Evolutionary conservation across 2,329 filamentous ascomycete genomes (phyloP).

Genomic region (Tolypocladium endophyticum): DNA sequence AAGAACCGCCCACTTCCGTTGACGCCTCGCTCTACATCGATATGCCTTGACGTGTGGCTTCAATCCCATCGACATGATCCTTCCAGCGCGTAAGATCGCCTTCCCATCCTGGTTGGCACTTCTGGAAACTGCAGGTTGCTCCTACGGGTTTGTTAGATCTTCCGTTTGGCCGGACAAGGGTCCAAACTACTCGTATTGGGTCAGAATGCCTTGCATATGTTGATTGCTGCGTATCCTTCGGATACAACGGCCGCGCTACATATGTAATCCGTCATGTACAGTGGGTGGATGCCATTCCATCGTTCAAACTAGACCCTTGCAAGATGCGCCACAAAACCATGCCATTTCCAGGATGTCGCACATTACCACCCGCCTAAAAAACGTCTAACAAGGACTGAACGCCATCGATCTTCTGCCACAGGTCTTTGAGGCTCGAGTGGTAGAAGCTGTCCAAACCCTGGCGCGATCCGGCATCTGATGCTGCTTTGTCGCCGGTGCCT

Average conservation of each 20-base stretch:
- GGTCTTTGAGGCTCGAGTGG: neutral
- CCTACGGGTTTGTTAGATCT: neutral
- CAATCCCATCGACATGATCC: neutral
- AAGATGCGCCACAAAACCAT: neutral
- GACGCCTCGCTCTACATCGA: neutral
- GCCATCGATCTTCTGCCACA: neutral
- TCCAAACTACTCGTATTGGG: neutral
- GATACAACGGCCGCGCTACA: neutral
- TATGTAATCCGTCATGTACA: neutral
- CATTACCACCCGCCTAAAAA: neutral
- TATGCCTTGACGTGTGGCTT: neutral
- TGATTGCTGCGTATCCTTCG: neutral
- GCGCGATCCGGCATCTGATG: neutral
- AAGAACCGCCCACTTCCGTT: neutral
- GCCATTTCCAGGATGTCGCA: neutral
- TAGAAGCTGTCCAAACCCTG: neutral
- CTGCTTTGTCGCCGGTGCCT: neutral
- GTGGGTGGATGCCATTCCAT: too few species aligned
- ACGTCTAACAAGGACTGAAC: neutral
- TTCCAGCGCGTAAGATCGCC: neutral
- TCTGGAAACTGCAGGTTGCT: neutral
- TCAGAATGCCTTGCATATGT: neutral
- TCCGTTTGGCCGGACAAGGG: neutral
- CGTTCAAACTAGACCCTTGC: neutral
- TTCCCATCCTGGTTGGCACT: neutral